Base-by-base conservation (phyloP, 2,329 filamentous ascomycete genomes). In the Aspergillus fumigatiaffinis region DNA sequence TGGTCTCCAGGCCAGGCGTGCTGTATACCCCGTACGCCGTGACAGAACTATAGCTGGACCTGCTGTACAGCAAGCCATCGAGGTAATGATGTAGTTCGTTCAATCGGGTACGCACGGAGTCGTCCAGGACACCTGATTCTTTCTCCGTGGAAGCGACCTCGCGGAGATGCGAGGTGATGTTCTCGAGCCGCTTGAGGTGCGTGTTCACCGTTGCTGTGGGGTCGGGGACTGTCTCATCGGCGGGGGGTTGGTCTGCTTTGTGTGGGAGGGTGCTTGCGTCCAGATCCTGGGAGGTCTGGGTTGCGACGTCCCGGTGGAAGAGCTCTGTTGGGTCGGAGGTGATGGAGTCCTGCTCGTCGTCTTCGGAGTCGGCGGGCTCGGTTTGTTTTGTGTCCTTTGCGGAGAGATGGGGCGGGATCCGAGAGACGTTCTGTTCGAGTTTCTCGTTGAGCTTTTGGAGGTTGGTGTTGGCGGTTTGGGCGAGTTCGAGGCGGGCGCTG, bases 231-330 rank as follows among this genome's bases (percentile, higher is more conserved):
- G 55, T 48, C 10, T 54, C 53, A 25, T 64, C 62, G 8, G 60
- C 58, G 7, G 58, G 48, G 14, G 59, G 58, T 3, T 56, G 50
- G 29, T 58, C 42, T 5, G 66, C 53, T 0, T 68, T 55, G 9
- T 68, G 59, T 1, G 71, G 71, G 14, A 61, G 58, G 23, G 64
- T 59, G 12, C 60, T 61, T 5, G 56, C 23, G 10, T 26, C 32
- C 21, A 59, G 42, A 29, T 70, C 69, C 26, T 81, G 81, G 2
- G 79, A 80, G 2, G 85, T 87, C 65, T 88, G 85, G 0, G 84
- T 86, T 52, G 83, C 85, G 58, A 83, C 80, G 63, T 87, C 84
- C 32, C 84, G 79, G 68, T 86, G 83, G 69, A 84, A 88, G 44
- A 87, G 80, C 67, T 86, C 84, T 1, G 84, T 85, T 2, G 84